Percentiles rank a stretch among this genome's conserved stretches.
Conservation (phyloP, 2,329 filamentous ascomycete genomes). For the Claviceps sp. region DNA sequence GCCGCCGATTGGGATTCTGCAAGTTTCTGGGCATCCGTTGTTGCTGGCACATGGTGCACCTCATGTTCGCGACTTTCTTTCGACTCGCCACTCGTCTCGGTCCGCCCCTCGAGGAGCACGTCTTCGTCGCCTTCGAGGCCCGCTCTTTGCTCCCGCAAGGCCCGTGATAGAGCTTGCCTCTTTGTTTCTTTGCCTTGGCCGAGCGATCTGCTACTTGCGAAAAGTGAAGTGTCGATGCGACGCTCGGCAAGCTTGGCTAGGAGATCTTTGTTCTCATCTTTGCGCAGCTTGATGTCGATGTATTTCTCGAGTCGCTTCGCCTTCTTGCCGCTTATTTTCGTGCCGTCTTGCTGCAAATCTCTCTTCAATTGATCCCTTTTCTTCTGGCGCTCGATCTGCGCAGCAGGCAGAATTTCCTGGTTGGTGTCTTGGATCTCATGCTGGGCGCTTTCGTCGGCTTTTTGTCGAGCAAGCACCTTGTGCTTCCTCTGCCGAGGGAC, state of each 20-base stretch:
- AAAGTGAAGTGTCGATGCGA: conserved; percentile 69
- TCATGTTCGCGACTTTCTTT: conserved; percentile 11
- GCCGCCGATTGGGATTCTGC: not conserved
- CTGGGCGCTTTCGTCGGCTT: conserved; percentile 29
- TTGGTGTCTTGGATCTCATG: conserved; percentile 26
- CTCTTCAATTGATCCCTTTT: conserved; percentile 42
- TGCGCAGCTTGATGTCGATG: conserved; percentile 80
- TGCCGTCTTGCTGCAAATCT: conserved; percentile 35
- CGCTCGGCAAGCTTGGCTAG: conserved; percentile 68
- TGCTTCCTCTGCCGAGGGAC: conserved; percentile 55
- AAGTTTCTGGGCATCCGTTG: not conserved
- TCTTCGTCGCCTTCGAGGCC: conserved; percentile 44
- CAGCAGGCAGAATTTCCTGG: conserved; percentile 20
- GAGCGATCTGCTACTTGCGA: conserved; percentile 64
- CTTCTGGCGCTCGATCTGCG: conserved; percentile 38
- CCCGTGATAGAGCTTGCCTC: conserved; percentile 50
- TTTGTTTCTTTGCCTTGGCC: conserved; percentile 62
- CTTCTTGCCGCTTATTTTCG: conserved; percentile 50
- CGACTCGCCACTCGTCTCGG: conserved; percentile 18
- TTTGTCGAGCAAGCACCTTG: conserved; percentile 52
- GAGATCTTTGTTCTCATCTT: conserved; percentile 78
- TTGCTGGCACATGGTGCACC: conserved; percentile 6
- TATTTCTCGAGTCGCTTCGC: conserved; percentile 55
- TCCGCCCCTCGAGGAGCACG: conserved; percentile 35
- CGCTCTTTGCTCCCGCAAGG: conserved; percentile 49